Evolutionary conservation across 176 grass and related monocot species (phyloP).

Genomic region (Phragmites australis): DNA sequence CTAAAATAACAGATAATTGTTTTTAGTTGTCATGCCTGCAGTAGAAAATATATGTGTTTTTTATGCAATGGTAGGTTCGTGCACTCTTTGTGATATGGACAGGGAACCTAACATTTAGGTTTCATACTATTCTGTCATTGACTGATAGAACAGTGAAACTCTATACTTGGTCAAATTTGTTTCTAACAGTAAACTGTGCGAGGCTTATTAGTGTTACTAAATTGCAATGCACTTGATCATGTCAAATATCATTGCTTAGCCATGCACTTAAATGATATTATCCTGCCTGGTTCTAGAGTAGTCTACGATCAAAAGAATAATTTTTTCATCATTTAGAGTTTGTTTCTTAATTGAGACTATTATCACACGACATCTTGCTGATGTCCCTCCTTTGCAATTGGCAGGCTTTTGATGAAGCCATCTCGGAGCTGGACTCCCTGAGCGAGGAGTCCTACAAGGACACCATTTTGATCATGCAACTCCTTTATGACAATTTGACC

Average conservation of each 20-base stretch:
- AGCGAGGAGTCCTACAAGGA: constrained; percentile 87
- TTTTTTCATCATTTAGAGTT: background rate
- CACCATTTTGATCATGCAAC: constrained; percentile 86
- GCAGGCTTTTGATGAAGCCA: constrained; percentile 86
- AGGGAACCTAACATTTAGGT: background rate
- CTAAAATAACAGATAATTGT: background rate
- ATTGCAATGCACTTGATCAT: background rate
- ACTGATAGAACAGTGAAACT: background rate
- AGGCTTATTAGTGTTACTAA: background rate
- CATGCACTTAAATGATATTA: background rate
- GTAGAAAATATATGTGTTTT: background rate
- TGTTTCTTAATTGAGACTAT: background rate
- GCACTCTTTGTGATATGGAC: constrained; percentile 22
- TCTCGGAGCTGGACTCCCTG: constrained; percentile 75
- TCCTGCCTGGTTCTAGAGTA: background rate
- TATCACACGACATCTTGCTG: constrained; percentile 13
- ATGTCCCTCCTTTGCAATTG: background rate
- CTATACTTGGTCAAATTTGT: constrained; percentile 3
- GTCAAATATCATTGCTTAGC: background rate
- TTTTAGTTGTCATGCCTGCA: background rate
- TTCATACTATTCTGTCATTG: background rate
- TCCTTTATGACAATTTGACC: constrained; percentile 79
- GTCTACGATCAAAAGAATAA: background rate
- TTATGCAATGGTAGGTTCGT: background rate
- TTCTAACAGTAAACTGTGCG: background rate